These are phyloP conservation scores for Tagetes erecta DNA, from an alignment of 129 eudicot species.

Conservation along the genomic window DNA sequence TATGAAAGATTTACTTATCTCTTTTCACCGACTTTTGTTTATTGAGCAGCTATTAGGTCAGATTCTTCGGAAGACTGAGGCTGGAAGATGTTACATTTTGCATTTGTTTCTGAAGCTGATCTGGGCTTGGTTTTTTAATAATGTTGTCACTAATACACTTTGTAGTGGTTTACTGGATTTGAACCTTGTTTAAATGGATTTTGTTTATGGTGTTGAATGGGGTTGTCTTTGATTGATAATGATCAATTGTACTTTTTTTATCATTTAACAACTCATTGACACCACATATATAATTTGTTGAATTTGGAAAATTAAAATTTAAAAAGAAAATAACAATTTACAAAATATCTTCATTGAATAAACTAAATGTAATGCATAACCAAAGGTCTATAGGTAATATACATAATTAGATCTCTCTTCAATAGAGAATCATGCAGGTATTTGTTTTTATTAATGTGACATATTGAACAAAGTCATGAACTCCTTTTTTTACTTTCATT, in stretches of 20 bases:
- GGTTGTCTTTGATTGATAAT: slow-evolving; percentile 11
- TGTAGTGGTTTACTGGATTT: slow-evolving; percentile 15
- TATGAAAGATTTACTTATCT: slow-evolving; percentile 11
- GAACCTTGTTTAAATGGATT: slow-evolving; percentile 21
- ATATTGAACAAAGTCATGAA: too few species aligned
- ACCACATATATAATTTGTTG: slow-evolving; percentile 2
- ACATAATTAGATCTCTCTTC: too few species aligned
- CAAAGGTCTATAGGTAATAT: too few species aligned
- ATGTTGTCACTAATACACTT: slow-evolving; percentile 24
- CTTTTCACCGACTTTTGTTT: not conserved
- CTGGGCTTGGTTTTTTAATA: slow-evolving; percentile 10
- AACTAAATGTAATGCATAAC: too few species aligned
- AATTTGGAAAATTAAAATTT: not conserved
- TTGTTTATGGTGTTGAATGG: not conserved
- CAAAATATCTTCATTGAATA: too few species aligned
- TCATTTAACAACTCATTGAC: slow-evolving; percentile 16
- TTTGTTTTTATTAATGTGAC: too few species aligned
- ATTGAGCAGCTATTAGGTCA: slow-evolving; percentile 59
- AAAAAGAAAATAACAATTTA: not conserved
- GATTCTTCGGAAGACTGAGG: slow-evolving; percentile 53
- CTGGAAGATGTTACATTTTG: slow-evolving; percentile 21
- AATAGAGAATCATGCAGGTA: too few species aligned
- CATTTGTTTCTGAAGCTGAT: slow-evolving; percentile 26
- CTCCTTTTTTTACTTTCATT: too few species aligned
- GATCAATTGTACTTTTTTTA: not conserved